Percentiles rank a stretch among this genome's conserved stretches.
These are phyloP conservation scores for Scutellaria minor DNA, from an alignment of 257 asterid genomes.

Conservation along the genomic window DNA sequence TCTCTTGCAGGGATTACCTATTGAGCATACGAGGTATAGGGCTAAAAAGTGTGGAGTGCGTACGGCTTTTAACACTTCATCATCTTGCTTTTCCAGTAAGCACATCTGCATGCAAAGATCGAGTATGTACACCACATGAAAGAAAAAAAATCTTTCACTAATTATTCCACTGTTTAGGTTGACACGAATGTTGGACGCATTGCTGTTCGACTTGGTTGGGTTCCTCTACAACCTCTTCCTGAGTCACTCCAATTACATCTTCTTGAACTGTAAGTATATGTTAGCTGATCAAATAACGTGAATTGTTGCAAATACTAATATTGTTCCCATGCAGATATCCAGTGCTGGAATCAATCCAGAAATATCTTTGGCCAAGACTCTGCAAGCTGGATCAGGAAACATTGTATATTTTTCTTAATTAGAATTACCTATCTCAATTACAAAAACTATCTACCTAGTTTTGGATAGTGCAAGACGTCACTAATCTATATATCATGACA, in stretches of 20 bases:
- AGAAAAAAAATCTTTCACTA: constrained; percentile 29
- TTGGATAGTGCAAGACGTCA: constrained; percentile 27
- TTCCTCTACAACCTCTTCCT: constrained; percentile 97
- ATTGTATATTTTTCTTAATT: constrained; percentile 55
- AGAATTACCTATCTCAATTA: constrained; percentile 23
- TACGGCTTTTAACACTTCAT: constrained; percentile 89
- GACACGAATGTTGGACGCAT: constrained; percentile 98
- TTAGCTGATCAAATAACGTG: constrained; percentile 14
- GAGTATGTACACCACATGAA: constrained; percentile 26
- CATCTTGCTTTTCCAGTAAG: constrained; percentile 97
- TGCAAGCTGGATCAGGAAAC: constrained; percentile 94
- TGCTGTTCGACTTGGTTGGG: constrained; percentile 99
- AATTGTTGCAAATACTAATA: constrained; percentile 35
- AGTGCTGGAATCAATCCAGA: constrained; percentile 86
- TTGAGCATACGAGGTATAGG: constrained; percentile 90
- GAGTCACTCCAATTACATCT: constrained; percentile 94
- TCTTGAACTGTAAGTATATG: constrained; percentile 82
- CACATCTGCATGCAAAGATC: constrained; percentile 31
- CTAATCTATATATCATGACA: constrained; percentile 40
- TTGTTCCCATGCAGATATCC: constrained; percentile 72
- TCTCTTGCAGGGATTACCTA: constrained; percentile 80
- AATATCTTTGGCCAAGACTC: constrained; percentile 96
- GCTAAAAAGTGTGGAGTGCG: constrained; percentile 93
- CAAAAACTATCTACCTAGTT: constrained; percentile 30
- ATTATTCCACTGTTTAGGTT: constrained; percentile 60